Conservation (phyloP, 177 flowering plant genomes). For the Vitis hybrid region DNA sequence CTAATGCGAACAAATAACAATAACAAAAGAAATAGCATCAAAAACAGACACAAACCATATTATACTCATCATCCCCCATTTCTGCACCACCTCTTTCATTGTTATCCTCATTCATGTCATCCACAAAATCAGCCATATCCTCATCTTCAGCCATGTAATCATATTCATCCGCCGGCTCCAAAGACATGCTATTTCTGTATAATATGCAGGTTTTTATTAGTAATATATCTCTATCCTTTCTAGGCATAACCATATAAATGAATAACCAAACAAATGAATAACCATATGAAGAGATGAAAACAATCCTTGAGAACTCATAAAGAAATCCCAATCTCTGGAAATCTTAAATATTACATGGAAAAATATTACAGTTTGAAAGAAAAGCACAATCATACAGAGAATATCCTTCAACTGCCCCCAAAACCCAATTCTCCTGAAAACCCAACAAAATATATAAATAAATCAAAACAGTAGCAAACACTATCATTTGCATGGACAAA, state of each 20-base stretch:
- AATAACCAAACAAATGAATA: neutral
- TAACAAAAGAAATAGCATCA: neutral
- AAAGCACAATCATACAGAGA: too few species aligned
- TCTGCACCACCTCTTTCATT: conserved; percentile 26
- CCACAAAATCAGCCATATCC: conserved; percentile 29
- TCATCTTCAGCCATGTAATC: conserved; percentile 31
- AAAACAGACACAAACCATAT: conserved; percentile 27
- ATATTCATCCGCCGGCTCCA: conserved; percentile 14
- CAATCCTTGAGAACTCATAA: too few species aligned
- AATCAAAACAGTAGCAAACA: too few species aligned
- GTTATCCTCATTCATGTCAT: conserved; percentile 31
- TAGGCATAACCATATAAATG: neutral
- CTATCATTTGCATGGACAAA: too few species aligned
- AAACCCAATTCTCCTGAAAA: too few species aligned
- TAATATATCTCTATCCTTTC: neutral
- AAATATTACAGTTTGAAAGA: too few species aligned
- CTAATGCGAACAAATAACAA: neutral
- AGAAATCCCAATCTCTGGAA: too few species aligned
- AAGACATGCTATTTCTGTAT: conserved; percentile 21
- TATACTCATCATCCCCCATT: conserved; percentile 34
- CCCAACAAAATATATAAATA: too few species aligned
- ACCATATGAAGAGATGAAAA: too few species aligned
- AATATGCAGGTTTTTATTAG: too few species aligned
- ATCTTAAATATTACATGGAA: too few species aligned
- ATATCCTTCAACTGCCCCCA: too few species aligned